Base-by-base conservation (phyloP, 768 basidiomycete genomes). In the Boletus sensibilis region DNA sequence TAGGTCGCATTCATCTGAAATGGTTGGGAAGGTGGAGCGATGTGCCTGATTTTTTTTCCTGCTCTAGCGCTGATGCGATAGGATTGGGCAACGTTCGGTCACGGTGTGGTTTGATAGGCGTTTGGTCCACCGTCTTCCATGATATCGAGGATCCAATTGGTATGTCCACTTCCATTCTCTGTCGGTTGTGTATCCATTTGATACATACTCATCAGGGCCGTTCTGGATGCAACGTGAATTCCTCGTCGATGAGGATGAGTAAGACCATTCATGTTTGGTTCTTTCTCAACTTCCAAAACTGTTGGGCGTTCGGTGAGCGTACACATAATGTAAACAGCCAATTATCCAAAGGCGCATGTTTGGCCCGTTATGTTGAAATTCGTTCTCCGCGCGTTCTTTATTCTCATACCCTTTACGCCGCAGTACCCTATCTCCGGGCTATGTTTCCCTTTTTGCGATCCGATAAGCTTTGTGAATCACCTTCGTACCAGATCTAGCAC, bases 71-170 rank as follows among this genome's bases (percentile, higher is more conserved):
- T n/a, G 78, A 82, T 37, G 86, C 79, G 34, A 70, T 89, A 21
- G 84, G 86, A 53, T 56, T 88, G 14, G 87, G 88, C 16, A 81
- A 77, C 1, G 61, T 86, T 18, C 78, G 83, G 16, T 87, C 87
- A 4, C 70, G 71, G 9, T 84, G 73, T 66, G 87, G 88, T 18
- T 76, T 84, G 2, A 64, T 89, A 8, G 88, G 79, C 8, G 41
- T 72, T 10, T 81, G 81, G 80, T 81, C 81, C 7, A 82, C 81
- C 2, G 63, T 76, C 7, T 71, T 74, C 25, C 80, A 81, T 48
- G 78, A 82, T n/a, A 45, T 50, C 4, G 69, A 74, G 33, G 80
- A 82, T 60, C 80, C 80, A 0, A 73, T 82, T 40, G 81, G 80
- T 80, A 11, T 27, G 66, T 52, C 45, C 31, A 18, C 18, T 29